Base-by-base conservation (phyloP, 2,329 filamentous ascomycete genomes). In the Didymella glomerata region DNA sequence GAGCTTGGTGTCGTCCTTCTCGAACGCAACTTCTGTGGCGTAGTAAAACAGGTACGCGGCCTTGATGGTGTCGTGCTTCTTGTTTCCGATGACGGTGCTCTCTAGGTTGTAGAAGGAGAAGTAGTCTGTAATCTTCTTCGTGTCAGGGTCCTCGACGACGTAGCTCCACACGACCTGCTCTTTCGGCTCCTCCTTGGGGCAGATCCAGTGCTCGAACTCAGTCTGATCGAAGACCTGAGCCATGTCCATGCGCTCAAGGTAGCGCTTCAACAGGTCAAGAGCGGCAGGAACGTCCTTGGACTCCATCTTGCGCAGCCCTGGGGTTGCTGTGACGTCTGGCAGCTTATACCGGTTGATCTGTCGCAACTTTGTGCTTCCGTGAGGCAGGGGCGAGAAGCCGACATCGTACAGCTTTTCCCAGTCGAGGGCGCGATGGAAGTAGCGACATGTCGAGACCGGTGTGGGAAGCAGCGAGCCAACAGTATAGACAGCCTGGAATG, bases 41-140 rank as follows among this genome's bases (percentile, higher is more conserved):
- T 99, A 99, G 84, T 99, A 99, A 82, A 94, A 99, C 54, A 98
- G 86, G 79, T 99, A 99, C 28, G 95, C 95, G 3, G 94, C 95
- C 66, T 89, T 90, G 71, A 99, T 88, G 57, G 88, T 86, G 60
- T 87, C 85, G 80, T 96, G 90, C 76, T 91, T 91, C 45, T 86
- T 81, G 73, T 92, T 88, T 67, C 90, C 88, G 70, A 99, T 96
- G 58, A 97, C 90, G 1, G 92, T 95, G 16, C 93, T 97, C 76
- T 97, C 93, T 32, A 99, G 89, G 73, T 88, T 89, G 83, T 98
- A 99, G 81, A 98, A 99, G 36, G 93, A 97, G 80, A 97, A 90
- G 80, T 97, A 97, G 79, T 99, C 95, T 36, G 92, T 97, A 72
- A 99, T 91, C 69, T 92, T 92, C 62, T 90, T 86, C 49, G 89